Percentiles rank a stretch among this genome's conserved stretches.
Conservation (phyloP, 2,329 filamentous ascomycete species). For the Aspergillus sp. region DNA sequence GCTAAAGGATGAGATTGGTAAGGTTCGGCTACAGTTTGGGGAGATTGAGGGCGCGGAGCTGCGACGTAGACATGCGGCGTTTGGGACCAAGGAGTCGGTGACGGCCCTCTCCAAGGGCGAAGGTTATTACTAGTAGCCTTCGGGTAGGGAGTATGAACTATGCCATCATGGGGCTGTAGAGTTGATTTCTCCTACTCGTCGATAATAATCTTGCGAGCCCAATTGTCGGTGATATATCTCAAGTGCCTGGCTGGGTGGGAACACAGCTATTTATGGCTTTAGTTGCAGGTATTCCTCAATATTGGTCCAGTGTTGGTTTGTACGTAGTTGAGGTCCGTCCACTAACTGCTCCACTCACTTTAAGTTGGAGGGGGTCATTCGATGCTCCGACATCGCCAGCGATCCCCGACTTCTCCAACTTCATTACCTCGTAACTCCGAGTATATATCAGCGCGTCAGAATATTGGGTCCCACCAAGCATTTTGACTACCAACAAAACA, state of each 20-base stretch:
- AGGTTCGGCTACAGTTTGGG: too few species aligned
- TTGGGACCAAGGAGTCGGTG: not conserved
- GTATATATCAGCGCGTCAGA: not conserved
- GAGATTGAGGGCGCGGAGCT: not conserved
- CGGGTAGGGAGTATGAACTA: not conserved
- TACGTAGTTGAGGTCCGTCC: not conserved
- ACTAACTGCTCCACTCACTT: not conserved
- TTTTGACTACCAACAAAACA: not conserved
- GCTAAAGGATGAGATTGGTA: not conserved
- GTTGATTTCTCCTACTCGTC: not conserved
- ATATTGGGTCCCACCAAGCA: too few species aligned
- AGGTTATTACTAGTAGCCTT: conserved; percentile 23
- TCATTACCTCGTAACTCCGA: not conserved
- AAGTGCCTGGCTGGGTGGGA: too few species aligned
- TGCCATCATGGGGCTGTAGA: not conserved
- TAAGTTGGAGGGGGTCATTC: conserved; percentile 8
- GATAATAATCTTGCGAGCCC: not conserved
- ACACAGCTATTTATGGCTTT: too few species aligned
- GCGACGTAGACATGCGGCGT: not conserved
- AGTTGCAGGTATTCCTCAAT: too few species aligned
- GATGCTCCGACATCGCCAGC: conserved; percentile 17
- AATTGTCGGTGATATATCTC: not conserved
- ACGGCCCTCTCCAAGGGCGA: not conserved
- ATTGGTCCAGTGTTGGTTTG: too few species aligned
- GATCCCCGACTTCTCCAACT: not conserved